phyloP scores from a whole-genome alignment of 352 stramenopile species.

The Globisporangium recalcitrans region DNA sequence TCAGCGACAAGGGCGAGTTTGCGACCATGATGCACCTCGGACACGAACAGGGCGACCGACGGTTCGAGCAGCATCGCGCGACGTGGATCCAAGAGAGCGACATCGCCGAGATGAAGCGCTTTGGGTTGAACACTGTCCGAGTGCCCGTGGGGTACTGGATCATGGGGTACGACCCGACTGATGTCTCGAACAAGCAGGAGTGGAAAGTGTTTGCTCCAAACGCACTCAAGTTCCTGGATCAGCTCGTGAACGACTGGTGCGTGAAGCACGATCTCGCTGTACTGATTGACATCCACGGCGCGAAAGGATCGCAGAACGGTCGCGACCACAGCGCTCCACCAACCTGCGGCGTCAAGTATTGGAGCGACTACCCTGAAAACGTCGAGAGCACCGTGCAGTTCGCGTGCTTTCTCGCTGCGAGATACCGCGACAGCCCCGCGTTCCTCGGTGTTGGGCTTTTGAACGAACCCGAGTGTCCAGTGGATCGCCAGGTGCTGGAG shows the following conservation, averaged over 20 bases:
- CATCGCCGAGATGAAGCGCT: constrained; percentile 54
- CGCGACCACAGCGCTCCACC: constrained; percentile 64
- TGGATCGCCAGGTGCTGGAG: constrained; percentile 41
- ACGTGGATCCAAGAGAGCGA: constrained; percentile 77
- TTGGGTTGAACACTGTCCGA: constrained; percentile 69
- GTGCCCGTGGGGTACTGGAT: constrained; percentile 84
- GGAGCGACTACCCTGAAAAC: constrained; percentile 50
- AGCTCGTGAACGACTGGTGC: constrained; percentile 77
- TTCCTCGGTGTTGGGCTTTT: constrained; percentile 74
- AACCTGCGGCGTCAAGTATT: constrained; percentile 30
- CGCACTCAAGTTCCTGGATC: constrained; percentile 59
- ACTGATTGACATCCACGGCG: constrained; percentile 74
- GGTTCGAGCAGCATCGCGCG: constrained; percentile 72
- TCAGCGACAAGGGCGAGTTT: constrained; percentile 41
- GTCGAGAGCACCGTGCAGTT: constrained; percentile 65
- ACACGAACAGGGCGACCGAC: constrained; percentile 37
- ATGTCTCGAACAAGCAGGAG: constrained; percentile 44
- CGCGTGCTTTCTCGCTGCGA: constrained; percentile 39
- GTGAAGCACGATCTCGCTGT: constrained; percentile 60
- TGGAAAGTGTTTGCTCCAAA: constrained; percentile 36
- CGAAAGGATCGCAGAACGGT: constrained; percentile 75
- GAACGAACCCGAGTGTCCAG: constrained; percentile 67
- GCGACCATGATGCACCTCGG: constrained; percentile 47
- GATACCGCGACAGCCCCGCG: constrained; percentile 34
- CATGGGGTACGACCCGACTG: constrained; percentile 35